Percentiles rank a stretch among this genome's conserved stretches.
phyloP scores from a whole-genome alignment of 2,329 filamentous ascomycete genomes.

The Fusarium transvaalense region DNA sequence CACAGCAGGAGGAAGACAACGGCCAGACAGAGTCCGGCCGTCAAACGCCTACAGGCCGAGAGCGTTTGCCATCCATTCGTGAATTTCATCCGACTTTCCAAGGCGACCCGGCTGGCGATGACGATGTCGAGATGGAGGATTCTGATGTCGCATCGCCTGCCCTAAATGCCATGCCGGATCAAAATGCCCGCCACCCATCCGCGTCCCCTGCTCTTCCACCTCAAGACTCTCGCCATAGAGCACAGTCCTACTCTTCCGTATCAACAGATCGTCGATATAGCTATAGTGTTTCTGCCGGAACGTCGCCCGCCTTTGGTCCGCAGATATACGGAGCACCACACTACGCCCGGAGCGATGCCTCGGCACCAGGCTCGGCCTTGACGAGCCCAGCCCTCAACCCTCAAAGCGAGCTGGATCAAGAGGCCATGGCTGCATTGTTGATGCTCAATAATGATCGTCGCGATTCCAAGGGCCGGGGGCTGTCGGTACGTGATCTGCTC shows the following conservation, averaged over 20 bases:
- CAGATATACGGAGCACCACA: constrained; percentile 51
- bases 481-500: constrained; percentile 68
- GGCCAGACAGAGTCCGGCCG: constrained; percentile 47
- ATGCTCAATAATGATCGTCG: constrained; percentile 88
- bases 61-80: constrained; percentile 54
- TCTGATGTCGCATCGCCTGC: constrained; percentile 64
- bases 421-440: constrained; percentile 85
- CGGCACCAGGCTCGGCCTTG: constrained; percentile 64
- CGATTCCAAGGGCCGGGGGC: constrained; percentile 60
- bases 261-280: constrained; percentile 65
- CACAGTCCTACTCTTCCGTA: constrained; percentile 68
- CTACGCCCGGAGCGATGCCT: constrained; percentile 58
- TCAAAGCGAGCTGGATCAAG: constrained; percentile 73
- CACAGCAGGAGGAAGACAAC: constrained; percentile 58
- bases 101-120: constrained; percentile 51
- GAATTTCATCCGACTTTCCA: constrained; percentile 59
- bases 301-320: constrained; percentile 70
- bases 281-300: constrained; percentile 62
- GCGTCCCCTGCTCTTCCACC: constrained; percentile 65
- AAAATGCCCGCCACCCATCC: constrained; percentile 59
- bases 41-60: constrained; percentile 46
- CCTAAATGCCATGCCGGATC: constrained; percentile 53
- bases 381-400: constrained; percentile 70
- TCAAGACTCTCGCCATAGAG: constrained; percentile 59
- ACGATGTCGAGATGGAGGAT: constrained; percentile 73